Evolutionary conservation across 176 grass and related monocot species (phyloP), one percentile per base, ranked within the genome.

Genomic region (Melocanna baccifera): DNA sequence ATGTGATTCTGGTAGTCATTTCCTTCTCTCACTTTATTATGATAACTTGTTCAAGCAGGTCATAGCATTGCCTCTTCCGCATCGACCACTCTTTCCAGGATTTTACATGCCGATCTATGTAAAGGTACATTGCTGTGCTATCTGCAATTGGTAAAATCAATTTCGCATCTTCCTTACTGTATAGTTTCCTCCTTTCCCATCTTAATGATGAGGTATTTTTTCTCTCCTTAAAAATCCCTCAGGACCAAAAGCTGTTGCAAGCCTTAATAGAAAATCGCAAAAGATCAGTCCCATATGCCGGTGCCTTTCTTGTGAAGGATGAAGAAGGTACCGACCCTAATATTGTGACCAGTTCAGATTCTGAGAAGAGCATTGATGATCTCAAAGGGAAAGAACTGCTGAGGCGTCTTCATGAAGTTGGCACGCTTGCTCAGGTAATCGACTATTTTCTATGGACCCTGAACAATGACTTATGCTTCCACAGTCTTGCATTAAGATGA

Each of bases 41-140:
- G 78, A 11, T 77, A 4, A 75, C 78, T 58, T 78, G 10, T 59
- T 87, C 55, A 85, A 82, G 52, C 77, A 98, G 96, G 96, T 98
- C 76, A 83, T 95, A 85, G 93, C 93, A 36, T 88, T 98, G 65
- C 96, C 96, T 83, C 90, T 98, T 80, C 96, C 91, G 7, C 96
- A 98, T 81, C 89, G 96, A 68, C 96, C 96, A 70, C 89, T 98
- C 81, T 95, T 98, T 83, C 96, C 96, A 81, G 96, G 96, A 85
- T 98, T 98, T 71, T 98, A 98, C 58, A 98, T 95, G 93, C 96
- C 96, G 2, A 85, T 98, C 19, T 92, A 90, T 90, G 86, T 98
- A 84, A 98, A 95, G 96, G 96, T 98, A 86, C 43, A 48, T 32
- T 37, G 55, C 25, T 48, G 81, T 61, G 50, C 62, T 14, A 67